Conservation (phyloP, 441 rosid genomes). For the Caryocar brasiliense region DNA sequence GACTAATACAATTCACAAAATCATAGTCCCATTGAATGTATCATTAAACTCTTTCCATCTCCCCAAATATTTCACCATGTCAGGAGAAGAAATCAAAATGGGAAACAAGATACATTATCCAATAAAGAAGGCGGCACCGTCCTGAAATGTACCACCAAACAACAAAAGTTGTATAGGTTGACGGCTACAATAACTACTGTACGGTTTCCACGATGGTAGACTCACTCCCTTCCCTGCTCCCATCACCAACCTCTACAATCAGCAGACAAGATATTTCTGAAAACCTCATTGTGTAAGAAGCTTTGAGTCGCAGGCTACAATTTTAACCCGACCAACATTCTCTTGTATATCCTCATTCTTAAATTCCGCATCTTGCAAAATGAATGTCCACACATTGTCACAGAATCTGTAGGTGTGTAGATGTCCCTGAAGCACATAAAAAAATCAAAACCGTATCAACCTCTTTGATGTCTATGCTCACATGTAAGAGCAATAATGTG, state of each 20-base stretch:
- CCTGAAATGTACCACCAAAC: slow-evolving; percentile 1
- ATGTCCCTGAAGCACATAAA: slow-evolving; percentile 59
- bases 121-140: slow-evolving; percentile 10
- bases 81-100: slow-evolving; percentile 6
- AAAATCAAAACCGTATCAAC: not conserved
- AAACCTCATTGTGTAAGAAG: slow-evolving; percentile 55
- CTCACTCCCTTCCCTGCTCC: slow-evolving; percentile 4
- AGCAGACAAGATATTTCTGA: slow-evolving; percentile 5
- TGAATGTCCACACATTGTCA: slow-evolving; percentile 98
- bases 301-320: slow-evolving; percentile 96
- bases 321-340: slow-evolving; percentile 67
- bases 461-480: not conserved
- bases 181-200: slow-evolving; percentile 15
- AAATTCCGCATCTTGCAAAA: slow-evolving; percentile 65
- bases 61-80: not conserved
- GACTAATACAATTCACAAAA: too few species aligned
- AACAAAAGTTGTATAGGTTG: slow-evolving; percentile 4
- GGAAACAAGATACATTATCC: slow-evolving; percentile 5
- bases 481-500: too few species aligned
- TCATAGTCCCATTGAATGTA: not conserved
- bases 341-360: slow-evolving; percentile 59
- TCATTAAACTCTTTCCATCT: not conserved
- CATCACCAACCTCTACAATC: not conserved
- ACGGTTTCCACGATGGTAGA: slow-evolving; percentile 3
- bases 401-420: slow-evolving; percentile 96